Conservation (phyloP, 192 early-diverging fungal species). For the Entomortierella lignicola region DNA sequence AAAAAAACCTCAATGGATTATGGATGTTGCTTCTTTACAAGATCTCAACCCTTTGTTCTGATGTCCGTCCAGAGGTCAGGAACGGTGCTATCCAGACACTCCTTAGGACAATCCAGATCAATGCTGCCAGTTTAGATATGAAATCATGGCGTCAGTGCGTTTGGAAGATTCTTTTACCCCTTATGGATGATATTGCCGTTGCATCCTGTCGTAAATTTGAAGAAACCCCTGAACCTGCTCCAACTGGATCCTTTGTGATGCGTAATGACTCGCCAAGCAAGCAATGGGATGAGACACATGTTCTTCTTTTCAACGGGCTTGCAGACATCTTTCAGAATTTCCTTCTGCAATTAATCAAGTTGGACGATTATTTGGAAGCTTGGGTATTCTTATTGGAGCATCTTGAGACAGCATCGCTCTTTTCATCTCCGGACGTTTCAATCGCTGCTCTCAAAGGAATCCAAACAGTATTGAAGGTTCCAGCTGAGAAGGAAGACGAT, state of each 20-base stretch:
- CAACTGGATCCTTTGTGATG: constrained; percentile 40
- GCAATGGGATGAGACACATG: constrained; percentile 93
- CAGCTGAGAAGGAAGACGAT: constrained; percentile 8
- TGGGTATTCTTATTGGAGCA: constrained; percentile 80
- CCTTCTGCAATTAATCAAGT: constrained; percentile 66
- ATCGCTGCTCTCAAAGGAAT: constrained; percentile 80
- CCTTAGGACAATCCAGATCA: constrained; percentile 92
- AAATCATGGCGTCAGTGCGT: constrained; percentile 87
- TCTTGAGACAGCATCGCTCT: constrained; percentile 74
- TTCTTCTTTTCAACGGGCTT: constrained; percentile 77
- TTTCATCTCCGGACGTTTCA: constrained; percentile 80
- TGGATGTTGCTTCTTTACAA: constrained; percentile 93
- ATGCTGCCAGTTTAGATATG: constrained; percentile 76
- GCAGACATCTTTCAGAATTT: constrained; percentile 76
- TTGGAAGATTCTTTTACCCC: constrained; percentile 88
- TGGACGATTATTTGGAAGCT: constrained; percentile 74
- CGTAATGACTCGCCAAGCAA: constrained; percentile 64
- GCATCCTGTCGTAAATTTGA: constrained; percentile 61
- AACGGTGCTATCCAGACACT: constrained; percentile 95
- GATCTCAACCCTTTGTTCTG: constrained; percentile 85
- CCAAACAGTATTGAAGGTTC: constrained; percentile 64
- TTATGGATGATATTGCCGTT: constrained; percentile 75
- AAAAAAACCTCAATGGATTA: constrained; percentile 66
- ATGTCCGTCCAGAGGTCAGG: constrained; percentile 89
- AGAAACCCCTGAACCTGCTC: constrained; percentile 42